phyloP scores from a whole-genome alignment of 2,329 filamentous ascomycete genomes.

The Paradendryphiella salina region DNA sequence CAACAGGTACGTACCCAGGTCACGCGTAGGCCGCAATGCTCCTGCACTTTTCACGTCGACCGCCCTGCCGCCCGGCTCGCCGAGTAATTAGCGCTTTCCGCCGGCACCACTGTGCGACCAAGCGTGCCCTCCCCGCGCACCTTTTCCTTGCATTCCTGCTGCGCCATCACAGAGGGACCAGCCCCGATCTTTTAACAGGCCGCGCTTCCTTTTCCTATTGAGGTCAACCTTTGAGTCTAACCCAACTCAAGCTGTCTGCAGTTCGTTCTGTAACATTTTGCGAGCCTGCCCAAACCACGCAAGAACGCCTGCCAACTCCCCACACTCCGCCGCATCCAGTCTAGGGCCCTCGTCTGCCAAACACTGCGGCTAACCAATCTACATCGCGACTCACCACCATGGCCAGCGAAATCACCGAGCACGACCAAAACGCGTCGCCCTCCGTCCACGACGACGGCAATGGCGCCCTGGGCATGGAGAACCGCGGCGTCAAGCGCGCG shows the following conservation, averaged over 20 bases:
- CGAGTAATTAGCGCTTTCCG: conserved; percentile 22
- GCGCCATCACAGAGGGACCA: conserved; percentile 43
- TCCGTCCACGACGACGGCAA: conserved; percentile 59
- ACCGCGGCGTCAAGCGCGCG: conserved; percentile 85
- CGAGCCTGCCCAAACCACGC: conserved; percentile 27
- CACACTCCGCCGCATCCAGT: conserved; percentile 46
- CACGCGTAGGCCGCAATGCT: conserved; percentile 5
- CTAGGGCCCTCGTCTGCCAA: conserved; percentile 44
- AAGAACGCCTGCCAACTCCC: conserved; percentile 31
- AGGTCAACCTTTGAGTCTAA: conserved; percentile 42
- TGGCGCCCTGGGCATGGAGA: conserved; percentile 55
- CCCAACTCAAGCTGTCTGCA: conserved; percentile 31
- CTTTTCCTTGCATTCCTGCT: conserved; percentile 40
- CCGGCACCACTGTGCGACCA: conserved; percentile 36
- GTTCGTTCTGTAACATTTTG: conserved; percentile 37
- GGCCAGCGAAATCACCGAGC: conserved; percentile 55
- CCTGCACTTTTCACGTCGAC: background rate
- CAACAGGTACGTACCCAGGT: conserved; percentile 29
- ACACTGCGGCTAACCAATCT: conserved; percentile 39
- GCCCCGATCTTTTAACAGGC: conserved; percentile 40
- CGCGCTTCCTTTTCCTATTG: conserved; percentile 41
- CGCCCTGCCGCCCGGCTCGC: conserved; percentile 17
- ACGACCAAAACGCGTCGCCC: conserved; percentile 56
- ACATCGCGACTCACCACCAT: conserved; percentile 39
- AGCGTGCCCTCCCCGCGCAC: conserved; percentile 23